Percentiles rank a stretch among this genome's conserved stretches.
Conservation (phyloP, 2,329 filamentous ascomycete species). For the Hymenoscyphus fraxineus region DNA sequence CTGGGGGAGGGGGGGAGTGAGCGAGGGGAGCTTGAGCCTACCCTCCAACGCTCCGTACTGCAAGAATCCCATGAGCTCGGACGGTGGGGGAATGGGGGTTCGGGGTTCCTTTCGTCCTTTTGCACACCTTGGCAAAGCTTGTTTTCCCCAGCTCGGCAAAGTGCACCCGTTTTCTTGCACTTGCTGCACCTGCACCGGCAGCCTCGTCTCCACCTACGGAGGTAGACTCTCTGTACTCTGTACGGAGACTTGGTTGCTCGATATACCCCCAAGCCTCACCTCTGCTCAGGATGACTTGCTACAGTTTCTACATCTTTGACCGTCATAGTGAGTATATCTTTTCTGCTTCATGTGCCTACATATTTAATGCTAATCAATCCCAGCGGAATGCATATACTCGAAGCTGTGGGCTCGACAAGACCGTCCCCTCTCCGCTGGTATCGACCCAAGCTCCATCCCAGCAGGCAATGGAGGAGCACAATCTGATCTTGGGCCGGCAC, state of each 20-base stretch:
- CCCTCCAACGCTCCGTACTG: too few species aligned
- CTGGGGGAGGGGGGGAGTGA: background rate
- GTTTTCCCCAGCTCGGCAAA: constrained; percentile 6
- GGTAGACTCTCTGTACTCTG: background rate
- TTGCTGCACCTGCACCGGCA: background rate
- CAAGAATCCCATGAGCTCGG: constrained; percentile 1
- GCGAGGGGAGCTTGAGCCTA: background rate
- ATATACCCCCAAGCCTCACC: background rate
- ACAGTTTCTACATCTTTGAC: constrained; percentile 98
- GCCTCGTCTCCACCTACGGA: background rate
- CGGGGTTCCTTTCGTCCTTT: background rate
- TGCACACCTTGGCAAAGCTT: constrained; percentile 24
- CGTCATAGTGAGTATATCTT: constrained; percentile 67
- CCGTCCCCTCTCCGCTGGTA: constrained; percentile 32
- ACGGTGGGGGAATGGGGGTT: background rate
- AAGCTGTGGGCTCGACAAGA: constrained; percentile 64
- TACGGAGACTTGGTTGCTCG: background rate
- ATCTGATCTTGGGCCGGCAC: constrained; percentile 32
- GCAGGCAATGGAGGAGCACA: constrained; percentile 39
- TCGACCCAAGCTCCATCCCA: constrained; percentile 44
- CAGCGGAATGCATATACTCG: constrained; percentile 97
- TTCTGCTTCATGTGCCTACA: constrained; percentile 10
- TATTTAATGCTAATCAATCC: constrained; percentile 9
- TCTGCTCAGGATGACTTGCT: constrained; percentile 71
- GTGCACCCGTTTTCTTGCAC: background rate